Evolutionary conservation across 176 grass and related monocot genomes (phyloP).

Genomic region (Avena eriantha): DNA sequence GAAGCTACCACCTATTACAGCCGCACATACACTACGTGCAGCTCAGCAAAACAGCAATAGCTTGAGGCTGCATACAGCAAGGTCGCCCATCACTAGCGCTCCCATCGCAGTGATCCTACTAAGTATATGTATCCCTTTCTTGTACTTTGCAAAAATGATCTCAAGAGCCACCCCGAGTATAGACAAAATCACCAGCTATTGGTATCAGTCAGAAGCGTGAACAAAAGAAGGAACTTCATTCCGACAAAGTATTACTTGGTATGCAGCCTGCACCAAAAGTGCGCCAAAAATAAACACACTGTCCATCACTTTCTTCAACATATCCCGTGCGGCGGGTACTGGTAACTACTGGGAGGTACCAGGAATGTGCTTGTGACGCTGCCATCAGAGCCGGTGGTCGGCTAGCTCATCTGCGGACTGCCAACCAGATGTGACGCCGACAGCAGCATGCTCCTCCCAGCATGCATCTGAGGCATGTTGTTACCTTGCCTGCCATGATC

Average conservation of each 20-base stretch:
- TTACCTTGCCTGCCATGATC: background rate
- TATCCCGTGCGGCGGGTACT: background rate
- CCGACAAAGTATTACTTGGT: background rate
- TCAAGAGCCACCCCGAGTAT: background rate
- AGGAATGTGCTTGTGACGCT: slow-evolving; percentile 35
- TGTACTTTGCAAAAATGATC: background rate
- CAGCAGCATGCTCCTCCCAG: slow-evolving; percentile 4
- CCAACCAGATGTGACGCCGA: background rate
- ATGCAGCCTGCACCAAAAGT: slow-evolving; percentile 7
- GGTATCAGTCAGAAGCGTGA: background rate
- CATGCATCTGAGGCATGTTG: background rate
- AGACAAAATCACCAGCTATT: background rate
- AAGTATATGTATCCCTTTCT: background rate
- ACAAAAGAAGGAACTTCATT: slow-evolving; percentile 15
- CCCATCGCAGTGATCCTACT: background rate
- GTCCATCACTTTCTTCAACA: slow-evolving; percentile 18
- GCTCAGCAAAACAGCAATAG: background rate
- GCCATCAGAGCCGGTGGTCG: slow-evolving; percentile 8
- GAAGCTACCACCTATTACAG: background rate
- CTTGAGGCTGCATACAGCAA: background rate
- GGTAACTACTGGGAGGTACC: slow-evolving; percentile 7
- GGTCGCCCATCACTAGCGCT: background rate
- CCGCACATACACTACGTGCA: background rate
- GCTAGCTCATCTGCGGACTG: slow-evolving; percentile 27
- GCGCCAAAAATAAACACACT: background rate